Evolutionary conservation across 2,329 filamentous ascomycete genomes (phyloP).

Genomic region (Penicillium sp.): DNA sequence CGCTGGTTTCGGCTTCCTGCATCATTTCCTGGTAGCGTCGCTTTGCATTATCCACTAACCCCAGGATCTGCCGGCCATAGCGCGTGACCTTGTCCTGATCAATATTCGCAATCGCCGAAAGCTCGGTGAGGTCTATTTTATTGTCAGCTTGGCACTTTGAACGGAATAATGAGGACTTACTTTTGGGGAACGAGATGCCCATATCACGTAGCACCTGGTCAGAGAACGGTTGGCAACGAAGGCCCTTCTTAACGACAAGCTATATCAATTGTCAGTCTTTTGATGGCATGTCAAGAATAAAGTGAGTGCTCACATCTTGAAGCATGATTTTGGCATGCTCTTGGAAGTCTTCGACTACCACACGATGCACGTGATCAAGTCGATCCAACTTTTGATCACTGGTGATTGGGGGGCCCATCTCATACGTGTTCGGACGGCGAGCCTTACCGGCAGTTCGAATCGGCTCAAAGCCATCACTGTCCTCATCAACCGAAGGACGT

Average conservation of each 20-base stretch:
- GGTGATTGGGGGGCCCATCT: slow-evolving; percentile 49
- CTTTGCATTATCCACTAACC: slow-evolving; percentile 42
- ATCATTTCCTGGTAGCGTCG: slow-evolving; percentile 45
- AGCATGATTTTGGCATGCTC: slow-evolving; percentile 45
- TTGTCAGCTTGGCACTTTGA: slow-evolving; percentile 10
- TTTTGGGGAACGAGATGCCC: slow-evolving; percentile 48
- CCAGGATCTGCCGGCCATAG: slow-evolving; percentile 46
- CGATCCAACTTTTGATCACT: slow-evolving; percentile 43
- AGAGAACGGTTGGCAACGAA: slow-evolving; percentile 49
- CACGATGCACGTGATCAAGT: slow-evolving; percentile 45
- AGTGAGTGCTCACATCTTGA: slow-evolving; percentile 37
- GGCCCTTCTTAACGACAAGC: slow-evolving; percentile 45
- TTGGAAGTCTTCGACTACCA: slow-evolving; percentile 51
- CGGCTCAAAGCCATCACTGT: slow-evolving; percentile 46
- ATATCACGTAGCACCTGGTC: slow-evolving; percentile 50
- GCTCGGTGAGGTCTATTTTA: slow-evolving; percentile 37
- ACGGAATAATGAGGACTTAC: slow-evolving; percentile 24
- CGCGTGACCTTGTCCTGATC: slow-evolving; percentile 46
- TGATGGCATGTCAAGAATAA: background rate
- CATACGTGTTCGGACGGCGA: slow-evolving; percentile 24
- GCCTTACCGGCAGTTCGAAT: slow-evolving; percentile 39
- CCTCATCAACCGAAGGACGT: slow-evolving; percentile 37
- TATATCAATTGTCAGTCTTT: slow-evolving; percentile 20
- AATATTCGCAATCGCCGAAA: slow-evolving; percentile 43
- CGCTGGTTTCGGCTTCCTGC: slow-evolving; percentile 50